Evolutionary conservation across 306 rosid species (phyloP).

Genomic region (Rosa chinensis): DNA sequence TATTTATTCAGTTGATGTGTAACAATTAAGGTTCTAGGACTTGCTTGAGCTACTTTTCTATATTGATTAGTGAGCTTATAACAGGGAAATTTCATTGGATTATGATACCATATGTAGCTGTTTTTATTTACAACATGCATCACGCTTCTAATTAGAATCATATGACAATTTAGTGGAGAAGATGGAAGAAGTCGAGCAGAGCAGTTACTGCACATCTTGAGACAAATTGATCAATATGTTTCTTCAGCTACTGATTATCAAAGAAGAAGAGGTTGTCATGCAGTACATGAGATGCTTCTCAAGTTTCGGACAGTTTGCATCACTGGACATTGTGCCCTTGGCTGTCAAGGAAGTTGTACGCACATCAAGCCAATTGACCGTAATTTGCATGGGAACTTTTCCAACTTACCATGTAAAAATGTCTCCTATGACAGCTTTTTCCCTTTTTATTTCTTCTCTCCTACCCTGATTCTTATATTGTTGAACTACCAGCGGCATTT

Average conservation of each 20-base stretch:
- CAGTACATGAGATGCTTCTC: conserved; percentile 92
- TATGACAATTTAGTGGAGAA: conserved; percentile 70
- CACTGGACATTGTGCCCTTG: conserved; percentile 78
- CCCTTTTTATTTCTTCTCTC: not conserved
- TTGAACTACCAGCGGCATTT: conserved; percentile 67
- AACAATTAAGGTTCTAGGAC: not conserved
- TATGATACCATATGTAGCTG: not conserved
- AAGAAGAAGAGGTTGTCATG: conserved; percentile 92
- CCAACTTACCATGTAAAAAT: conserved; percentile 84
- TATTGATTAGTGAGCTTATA: not conserved
- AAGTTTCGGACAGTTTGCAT: conserved; percentile 84
- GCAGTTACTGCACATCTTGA: conserved; percentile 75
- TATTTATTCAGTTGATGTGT: not conserved
- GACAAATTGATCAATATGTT: conserved; percentile 91
- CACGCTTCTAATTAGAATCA: conserved; percentile 33
- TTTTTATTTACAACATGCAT: not conserved
- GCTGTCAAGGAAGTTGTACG: conserved; percentile 81
- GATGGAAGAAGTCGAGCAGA: conserved; percentile 99
- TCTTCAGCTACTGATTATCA: conserved; percentile 82
- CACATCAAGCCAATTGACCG: conserved; percentile 84
- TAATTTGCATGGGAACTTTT: conserved; percentile 61
- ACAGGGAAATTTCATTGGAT: not conserved
- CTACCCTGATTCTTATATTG: conserved; percentile 3
- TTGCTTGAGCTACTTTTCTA: not conserved
- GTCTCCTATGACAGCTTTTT: conserved; percentile 17